A percentile compares a stretch with the other conserved stretches of the same genome.
These are phyloP conservation scores for Erysimum cheiri DNA, from an alignment of 441 rosid species.

Conservation along the genomic window DNA sequence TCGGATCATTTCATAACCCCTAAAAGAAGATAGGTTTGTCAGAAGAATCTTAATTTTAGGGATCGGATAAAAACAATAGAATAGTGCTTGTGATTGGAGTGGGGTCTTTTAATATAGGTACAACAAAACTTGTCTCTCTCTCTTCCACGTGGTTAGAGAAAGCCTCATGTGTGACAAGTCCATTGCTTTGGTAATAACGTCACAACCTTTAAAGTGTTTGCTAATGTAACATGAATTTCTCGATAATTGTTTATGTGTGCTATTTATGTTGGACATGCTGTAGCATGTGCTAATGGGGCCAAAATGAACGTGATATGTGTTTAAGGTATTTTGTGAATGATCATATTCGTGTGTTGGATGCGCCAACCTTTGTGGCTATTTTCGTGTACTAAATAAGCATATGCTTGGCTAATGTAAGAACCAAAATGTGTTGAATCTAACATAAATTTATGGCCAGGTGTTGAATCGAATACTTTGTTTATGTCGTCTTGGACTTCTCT, in stretches of 20 bases:
- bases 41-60: constrained; percentile 43
- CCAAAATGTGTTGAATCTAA: not conserved
- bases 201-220: not conserved
- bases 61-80: constrained; percentile 37
- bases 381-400: not conserved
- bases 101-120: constrained; percentile 9
- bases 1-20: constrained; percentile 30
- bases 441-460: not conserved
- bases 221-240: constrained; percentile 19
- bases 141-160: constrained; percentile 36
- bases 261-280: constrained; percentile 1
- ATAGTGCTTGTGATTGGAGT: constrained; percentile 33
- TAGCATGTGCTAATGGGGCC: constrained; percentile 33
- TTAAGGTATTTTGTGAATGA: constrained; percentile 6
- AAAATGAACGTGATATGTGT: constrained; percentile 15
- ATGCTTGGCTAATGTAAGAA: not conserved
- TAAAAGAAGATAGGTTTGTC: constrained; percentile 52
- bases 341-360: constrained; percentile 8
- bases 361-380: not conserved
- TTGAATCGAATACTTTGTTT: not conserved
- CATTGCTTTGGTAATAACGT: constrained; percentile 45
- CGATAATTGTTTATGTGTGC: not conserved
- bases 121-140: constrained; percentile 17
- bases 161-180: constrained; percentile 15
- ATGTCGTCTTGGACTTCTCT: constrained; percentile 10